phyloP scores from a whole-genome alignment of 2,329 filamentous ascomycete genomes.

The Stagonosporopsis tanaceti region DNA sequence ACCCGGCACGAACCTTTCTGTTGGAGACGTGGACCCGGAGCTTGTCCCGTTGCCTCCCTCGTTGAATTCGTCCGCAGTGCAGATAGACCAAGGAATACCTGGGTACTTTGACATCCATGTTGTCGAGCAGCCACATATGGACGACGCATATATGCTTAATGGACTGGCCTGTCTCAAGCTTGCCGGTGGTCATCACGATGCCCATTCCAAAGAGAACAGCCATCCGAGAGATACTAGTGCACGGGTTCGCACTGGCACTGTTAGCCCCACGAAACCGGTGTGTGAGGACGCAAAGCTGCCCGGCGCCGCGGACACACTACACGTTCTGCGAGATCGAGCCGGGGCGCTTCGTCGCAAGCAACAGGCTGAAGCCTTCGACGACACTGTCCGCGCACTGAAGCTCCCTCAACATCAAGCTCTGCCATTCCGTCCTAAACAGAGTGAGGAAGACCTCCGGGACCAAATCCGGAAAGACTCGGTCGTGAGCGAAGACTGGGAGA shows the following conservation, averaged over 20 bases:
- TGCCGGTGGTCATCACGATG: not conserved
- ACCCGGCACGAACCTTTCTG: conserved; percentile 34
- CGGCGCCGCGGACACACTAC: not conserved
- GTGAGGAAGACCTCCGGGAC: not conserved
- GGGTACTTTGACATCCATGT: conserved; percentile 26
- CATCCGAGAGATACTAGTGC: not conserved
- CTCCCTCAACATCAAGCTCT: not conserved
- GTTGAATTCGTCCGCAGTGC: conserved; percentile 9
- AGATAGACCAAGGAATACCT: not conserved
- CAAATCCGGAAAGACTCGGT: not conserved
- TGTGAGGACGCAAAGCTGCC: not conserved
- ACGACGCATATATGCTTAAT: not conserved
- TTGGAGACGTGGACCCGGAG: conserved; percentile 23
- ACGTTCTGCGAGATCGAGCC: not conserved
- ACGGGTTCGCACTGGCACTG: not conserved
- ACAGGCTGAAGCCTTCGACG: not conserved
- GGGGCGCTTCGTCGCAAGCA: not conserved
- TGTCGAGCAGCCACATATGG: conserved; percentile 1
- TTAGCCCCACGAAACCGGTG: not conserved
- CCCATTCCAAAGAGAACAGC: not conserved
- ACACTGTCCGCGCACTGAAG: not conserved
- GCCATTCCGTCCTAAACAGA: conserved; percentile 8
- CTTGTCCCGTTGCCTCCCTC: conserved; percentile 17
- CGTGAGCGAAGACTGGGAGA: conserved; percentile 4
- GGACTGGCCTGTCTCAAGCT: conserved; percentile 3